A percentile compares a stretch with the other conserved stretches of the same genome.
phyloP scores from a whole-genome alignment of 306 rosid species.

The Prunus mume region DNA sequence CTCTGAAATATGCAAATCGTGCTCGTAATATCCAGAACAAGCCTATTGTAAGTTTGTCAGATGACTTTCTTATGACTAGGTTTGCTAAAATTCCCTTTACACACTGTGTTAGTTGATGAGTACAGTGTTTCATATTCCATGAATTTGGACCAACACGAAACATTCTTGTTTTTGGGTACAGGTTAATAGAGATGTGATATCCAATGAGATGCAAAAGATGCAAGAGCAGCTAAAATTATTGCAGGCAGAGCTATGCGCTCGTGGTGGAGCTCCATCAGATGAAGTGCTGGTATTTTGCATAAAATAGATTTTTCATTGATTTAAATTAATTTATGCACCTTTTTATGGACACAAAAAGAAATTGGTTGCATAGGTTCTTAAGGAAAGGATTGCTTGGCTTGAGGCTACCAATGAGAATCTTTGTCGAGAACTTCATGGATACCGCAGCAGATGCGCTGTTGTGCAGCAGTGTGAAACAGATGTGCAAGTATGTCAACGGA shows the following conservation, averaged over 20 bases:
- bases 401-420: constrained; percentile 67
- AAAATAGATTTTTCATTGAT: background rate
- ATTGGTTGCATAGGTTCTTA: constrained; percentile 48
- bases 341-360: background rate
- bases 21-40: constrained; percentile 91
- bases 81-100: constrained; percentile 5
- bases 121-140: constrained; percentile 19
- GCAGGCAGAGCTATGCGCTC: constrained; percentile 76
- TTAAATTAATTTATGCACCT: background rate
- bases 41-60: constrained; percentile 65
- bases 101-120: constrained; percentile 20
- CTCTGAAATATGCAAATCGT: constrained; percentile 88
- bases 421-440: constrained; percentile 65
- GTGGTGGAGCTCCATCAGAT: constrained; percentile 51
- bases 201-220: constrained; percentile 82
- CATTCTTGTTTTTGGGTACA: constrained; percentile 28
- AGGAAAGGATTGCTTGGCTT: constrained; percentile 70
- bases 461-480: constrained; percentile 45
- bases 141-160: background rate
- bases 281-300: constrained; percentile 58
- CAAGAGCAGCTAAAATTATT: constrained; percentile 66
- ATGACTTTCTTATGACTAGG: constrained; percentile 8
- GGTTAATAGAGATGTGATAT: constrained; percentile 76
- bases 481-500: constrained; percentile 45
- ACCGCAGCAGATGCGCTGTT: constrained; percentile 61